Evolutionary conservation across 805 yeast genomes (phyloP).

Genomic region (Isabelozyma rhagii): DNA sequence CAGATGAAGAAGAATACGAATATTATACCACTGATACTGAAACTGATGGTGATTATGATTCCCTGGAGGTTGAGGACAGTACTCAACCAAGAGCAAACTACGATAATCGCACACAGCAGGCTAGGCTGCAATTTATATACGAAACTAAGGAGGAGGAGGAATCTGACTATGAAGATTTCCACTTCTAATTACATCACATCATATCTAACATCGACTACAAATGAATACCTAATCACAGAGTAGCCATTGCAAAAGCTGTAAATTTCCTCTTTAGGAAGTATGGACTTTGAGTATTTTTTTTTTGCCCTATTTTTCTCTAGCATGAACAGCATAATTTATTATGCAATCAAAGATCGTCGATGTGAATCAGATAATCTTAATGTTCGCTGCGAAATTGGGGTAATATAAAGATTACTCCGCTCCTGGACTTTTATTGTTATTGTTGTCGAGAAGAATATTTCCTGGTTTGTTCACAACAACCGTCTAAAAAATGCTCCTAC

Average conservation of each 20-base stretch:
- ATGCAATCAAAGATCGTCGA: not conserved
- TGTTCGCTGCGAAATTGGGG: no score
- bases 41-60: slow-evolving; percentile 4
- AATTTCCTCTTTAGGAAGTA: not conserved
- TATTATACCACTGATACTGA: slow-evolving; percentile 5
- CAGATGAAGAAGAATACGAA: slow-evolving; percentile 18
- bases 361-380: no score
- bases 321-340: not conserved
- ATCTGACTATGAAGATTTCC: slow-evolving; percentile 1
- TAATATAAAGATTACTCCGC: no score
- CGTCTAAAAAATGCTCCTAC: not conserved
- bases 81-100: not conserved
- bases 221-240: not conserved
- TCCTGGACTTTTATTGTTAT: no score
- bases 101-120: not conserved
- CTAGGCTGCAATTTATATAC: not conserved
- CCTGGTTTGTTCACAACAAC: not conserved
- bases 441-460: no score
- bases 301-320: not conserved
- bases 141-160: not conserved
- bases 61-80: slow-evolving; percentile 1
- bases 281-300: not conserved
- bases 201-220: not conserved
- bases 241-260: not conserved
- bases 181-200: not conserved